Evolutionary conservation across 164 flowering plant species (phyloP), one percentile per base, ranked within the genome.

Genomic region (Liriodendron chinense): DNA sequence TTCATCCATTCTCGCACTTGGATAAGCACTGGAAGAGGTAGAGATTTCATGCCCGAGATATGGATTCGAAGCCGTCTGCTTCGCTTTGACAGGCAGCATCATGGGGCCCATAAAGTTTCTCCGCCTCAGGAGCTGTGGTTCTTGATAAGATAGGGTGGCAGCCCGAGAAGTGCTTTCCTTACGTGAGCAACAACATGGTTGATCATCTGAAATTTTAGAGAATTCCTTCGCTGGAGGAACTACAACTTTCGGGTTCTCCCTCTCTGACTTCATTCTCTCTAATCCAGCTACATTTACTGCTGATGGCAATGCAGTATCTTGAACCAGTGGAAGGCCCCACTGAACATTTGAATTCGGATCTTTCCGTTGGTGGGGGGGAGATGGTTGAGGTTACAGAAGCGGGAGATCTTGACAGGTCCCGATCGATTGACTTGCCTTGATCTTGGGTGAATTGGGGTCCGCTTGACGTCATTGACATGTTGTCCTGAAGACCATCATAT

Each of bases 401-500:
- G 62, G 94, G 94, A 59, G 90, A 88, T 73, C 84, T 88, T 22
- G 90, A 86, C 21, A 85, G 81, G 66, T 83, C 87, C 72, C 86
- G 83, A 76, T 84, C 88, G 67, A 76, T 78, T 16, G 83, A 53
- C 74, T 78, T 82, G 65, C 72, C 85, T 65, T 75, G 84, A 68
- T 89, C 94, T 72, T 81, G 89, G 76, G 84, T 80, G 70, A 87
- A 84, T 50, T 77, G 89, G 50, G 83, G 75, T 62, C 80, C 80
- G 74, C 89, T 85, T 20, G 86, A 82, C 26, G 86, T 86, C 56
- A 88, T 59, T 3, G 94, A 91, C 28, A 92, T 89, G 77, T 77
- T 87, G 65, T 91, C 97, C 57, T 81, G 93, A 68, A 82, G 83
- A 72, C 82, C 91, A 66, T 89, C 92, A 8, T 87, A 87, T 34